Conservation (phyloP, 164 flowering plant genomes). For the Berberis vulgaris region DNA sequence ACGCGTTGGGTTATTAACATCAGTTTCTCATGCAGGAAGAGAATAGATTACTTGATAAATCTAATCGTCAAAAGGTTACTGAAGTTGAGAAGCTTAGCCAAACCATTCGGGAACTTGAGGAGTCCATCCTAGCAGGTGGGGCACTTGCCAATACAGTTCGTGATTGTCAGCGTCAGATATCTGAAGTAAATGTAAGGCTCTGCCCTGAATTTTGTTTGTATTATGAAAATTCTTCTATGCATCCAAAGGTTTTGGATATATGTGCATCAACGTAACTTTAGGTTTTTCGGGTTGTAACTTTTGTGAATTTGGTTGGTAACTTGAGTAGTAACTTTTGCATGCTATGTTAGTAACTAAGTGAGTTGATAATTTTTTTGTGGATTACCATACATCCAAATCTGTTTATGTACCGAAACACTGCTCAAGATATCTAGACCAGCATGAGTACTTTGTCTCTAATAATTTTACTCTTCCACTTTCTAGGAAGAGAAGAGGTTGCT, state of each 20-base stretch:
- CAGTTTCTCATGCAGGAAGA: slow-evolving; percentile 54
- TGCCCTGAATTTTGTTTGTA: no score
- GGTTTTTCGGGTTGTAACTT: no score
- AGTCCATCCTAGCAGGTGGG: slow-evolving; percentile 72
- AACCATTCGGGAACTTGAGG: slow-evolving; percentile 78
- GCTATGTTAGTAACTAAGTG: no score
- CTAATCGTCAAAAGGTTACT: slow-evolving; percentile 66
- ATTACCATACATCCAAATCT: no score
- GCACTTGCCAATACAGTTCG: slow-evolving; percentile 67
- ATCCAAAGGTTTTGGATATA: background rate
- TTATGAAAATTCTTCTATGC: background rate
- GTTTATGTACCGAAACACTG: no score
- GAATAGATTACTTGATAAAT: slow-evolving; percentile 74
- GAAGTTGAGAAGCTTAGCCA: slow-evolving; percentile 84
- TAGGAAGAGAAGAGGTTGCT: slow-evolving; percentile 67
- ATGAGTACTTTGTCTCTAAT: background rate
- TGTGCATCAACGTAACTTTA: background rate
- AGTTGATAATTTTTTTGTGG: no score
- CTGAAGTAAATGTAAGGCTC: slow-evolving; percentile 53
- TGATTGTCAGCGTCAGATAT: slow-evolving; percentile 57
- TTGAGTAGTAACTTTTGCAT: no score
- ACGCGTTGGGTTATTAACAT: no score
- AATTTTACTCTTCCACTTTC: background rate
- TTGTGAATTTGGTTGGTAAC: no score
- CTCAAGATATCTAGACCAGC: no score